These are phyloP conservation scores for Cordyceps militaris DNA, from an alignment of 2,329 filamentous ascomycete genomes.

Conservation along the genomic window DNA sequence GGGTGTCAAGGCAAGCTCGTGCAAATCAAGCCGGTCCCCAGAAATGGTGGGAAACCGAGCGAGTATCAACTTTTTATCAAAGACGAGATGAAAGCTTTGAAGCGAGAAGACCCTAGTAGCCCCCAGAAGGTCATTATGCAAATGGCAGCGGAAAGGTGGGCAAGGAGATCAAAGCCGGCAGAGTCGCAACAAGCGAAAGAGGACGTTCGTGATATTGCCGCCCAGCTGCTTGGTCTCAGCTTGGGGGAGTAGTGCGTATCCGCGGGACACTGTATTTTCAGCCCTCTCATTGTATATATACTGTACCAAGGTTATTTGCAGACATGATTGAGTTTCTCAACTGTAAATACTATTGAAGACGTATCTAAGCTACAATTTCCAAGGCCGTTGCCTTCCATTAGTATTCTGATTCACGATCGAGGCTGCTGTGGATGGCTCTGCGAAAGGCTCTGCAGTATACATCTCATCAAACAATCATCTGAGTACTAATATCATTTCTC, in stretches of 20 bases:
- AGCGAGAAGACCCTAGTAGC: constrained; percentile 46
- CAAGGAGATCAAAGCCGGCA: constrained; percentile 17
- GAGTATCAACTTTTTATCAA: constrained; percentile 53
- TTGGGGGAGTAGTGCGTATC: constrained; percentile 15
- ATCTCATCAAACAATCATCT: neutral
- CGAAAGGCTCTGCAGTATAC: neutral
- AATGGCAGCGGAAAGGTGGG: constrained; percentile 57
- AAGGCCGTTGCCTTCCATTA: neutral
- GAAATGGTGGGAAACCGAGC: constrained; percentile 25
- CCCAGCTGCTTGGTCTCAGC: constrained; percentile 22
- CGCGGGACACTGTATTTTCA: neutral
- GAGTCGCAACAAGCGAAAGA: constrained; percentile 7
- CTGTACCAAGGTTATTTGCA: neutral
- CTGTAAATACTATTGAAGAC: constrained; percentile 5
- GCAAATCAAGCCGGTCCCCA: constrained; percentile 73
- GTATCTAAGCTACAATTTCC: neutral
- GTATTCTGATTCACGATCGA: neutral
- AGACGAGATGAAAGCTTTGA: constrained; percentile 58
- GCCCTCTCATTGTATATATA: neutral
- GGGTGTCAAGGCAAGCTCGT: constrained; percentile 62
- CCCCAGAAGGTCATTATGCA: constrained; percentile 64
- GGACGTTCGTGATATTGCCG: constrained; percentile 15
- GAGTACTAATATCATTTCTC: constrained; percentile 13
- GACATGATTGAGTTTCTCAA: neutral
- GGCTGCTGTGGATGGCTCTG: neutral